Conservation (phyloP, 2,329 filamentous ascomycete species). For the Alternaria gaisen region DNA sequence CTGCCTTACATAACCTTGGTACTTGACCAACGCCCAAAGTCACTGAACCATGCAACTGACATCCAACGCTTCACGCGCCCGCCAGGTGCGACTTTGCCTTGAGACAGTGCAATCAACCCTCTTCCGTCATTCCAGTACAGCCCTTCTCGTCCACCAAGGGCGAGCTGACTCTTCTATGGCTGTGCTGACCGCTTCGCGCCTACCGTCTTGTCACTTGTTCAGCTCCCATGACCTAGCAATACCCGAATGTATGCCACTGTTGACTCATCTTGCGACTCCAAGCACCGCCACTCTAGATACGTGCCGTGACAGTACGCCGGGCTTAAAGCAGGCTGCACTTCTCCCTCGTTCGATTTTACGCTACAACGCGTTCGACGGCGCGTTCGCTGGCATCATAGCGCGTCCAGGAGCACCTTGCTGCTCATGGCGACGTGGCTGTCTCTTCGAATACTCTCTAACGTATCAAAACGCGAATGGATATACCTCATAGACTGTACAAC, state of each 20-base stretch:
- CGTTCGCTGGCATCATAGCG: slow-evolving; percentile 10
- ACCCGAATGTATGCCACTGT: slow-evolving; percentile 2
- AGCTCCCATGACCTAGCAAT: slow-evolving; percentile 37
- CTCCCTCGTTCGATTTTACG: background rate
- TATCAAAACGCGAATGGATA: background rate
- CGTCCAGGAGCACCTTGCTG: background rate
- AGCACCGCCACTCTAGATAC: background rate
- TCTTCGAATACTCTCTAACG: background rate
- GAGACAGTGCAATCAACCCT: slow-evolving; percentile 19
- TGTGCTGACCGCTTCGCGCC: slow-evolving; percentile 38
- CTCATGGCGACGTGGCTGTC: slow-evolving; percentile 8
- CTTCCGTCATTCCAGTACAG: slow-evolving; percentile 30
- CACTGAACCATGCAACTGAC: slow-evolving; percentile 15
- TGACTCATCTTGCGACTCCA: slow-evolving; percentile 27
- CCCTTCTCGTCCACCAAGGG: slow-evolving; percentile 25
- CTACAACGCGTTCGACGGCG: slow-evolving; percentile 6
- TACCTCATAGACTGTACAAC: background rate
- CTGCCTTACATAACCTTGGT: slow-evolving; percentile 14
- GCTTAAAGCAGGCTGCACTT: background rate
- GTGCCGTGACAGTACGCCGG: background rate
- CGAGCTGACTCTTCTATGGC: slow-evolving; percentile 42
- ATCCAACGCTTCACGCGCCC: slow-evolving; percentile 16
- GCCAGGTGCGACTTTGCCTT: slow-evolving; percentile 13
- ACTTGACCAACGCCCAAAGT: slow-evolving; percentile 15
- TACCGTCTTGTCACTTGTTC: slow-evolving; percentile 40